These are phyloP conservation scores for Candida ficus DNA, from an alignment of 805 yeast genomes.

Conservation along the genomic window DNA sequence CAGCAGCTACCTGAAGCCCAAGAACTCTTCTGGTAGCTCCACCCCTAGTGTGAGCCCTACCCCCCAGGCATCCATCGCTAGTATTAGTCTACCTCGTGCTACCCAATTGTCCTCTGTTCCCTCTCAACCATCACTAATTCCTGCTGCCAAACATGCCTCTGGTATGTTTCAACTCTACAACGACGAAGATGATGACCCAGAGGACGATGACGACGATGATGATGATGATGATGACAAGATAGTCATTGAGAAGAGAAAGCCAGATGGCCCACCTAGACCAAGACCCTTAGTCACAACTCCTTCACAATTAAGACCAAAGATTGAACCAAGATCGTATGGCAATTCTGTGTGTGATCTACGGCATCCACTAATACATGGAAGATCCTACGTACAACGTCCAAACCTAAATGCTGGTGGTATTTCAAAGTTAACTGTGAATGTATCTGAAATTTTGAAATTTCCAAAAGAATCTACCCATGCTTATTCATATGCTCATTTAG, in stretches of 20 bases:
- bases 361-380: conserved; percentile 3
- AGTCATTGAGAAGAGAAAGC: too few relatives aligned
- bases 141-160: background rate
- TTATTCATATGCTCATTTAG: conserved; percentile 76
- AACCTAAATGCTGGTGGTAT: conserved; percentile 18
- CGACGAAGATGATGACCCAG: conserved; percentile 17
- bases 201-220: background rate
- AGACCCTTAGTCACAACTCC: background rate
- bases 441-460: conserved; percentile 49
- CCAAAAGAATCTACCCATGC: conserved; percentile 81
- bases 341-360: too few relatives aligned
- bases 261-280: too few relatives aligned
- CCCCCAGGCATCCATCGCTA: too few relatives aligned
- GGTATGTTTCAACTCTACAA: conserved; percentile 17
- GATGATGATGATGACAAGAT: background rate
- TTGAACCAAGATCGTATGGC: background rate
- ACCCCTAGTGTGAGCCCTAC: too few relatives aligned
- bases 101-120: too few relatives aligned
- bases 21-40: background rate
- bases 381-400: conserved; percentile 9
- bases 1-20: conserved; percentile 3
- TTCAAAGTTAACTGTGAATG: conserved; percentile 26
- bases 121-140: background rate
- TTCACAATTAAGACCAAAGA: background rate
- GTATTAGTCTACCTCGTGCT: too few relatives aligned